Base-by-base conservation (phyloP, 306 rosid genomes). In the Betula pendula region DNA sequence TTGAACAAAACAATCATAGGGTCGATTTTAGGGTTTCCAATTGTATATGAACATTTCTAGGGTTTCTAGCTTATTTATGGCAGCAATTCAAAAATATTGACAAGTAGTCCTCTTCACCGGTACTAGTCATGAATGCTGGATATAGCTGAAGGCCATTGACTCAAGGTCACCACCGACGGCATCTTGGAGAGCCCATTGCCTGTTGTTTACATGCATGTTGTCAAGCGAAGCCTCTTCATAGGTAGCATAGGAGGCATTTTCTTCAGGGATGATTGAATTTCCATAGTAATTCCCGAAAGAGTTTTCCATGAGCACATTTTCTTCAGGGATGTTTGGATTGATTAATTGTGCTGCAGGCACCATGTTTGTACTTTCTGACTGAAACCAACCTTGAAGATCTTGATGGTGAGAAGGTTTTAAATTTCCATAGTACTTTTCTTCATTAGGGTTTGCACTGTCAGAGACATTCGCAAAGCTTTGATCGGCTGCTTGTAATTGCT, bases 121-220 rank as follows among this genome's bases (percentile, higher is more conserved):
- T 77, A 17, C 43, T 29, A 62, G 80, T 83, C 72, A 82, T 53
- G 82, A 81, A 58, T 75, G 80, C 73, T 75, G 72, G 66, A 72
- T 56, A 51, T 89, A 88, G 72, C 96, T 89, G 83, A 92, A 95
- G 82, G 96, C 88, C 76, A 86, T 75, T 2, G 94, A 89, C 73
- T 87, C 92, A 43, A 91, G 90, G 9, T 95, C 97, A 67, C 88
- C 89, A n/a, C n/a, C n/a, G n/a, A n/a, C n/a, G 12, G 75, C 78
- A 42, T 82, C 88, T 70, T 83, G 85, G 80, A 82, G 90, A 24
- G 66, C 82, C 94, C 96, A 84, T 49, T 81, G 87, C 80, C 76
- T 84, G 66, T 42, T 69, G 77, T 79, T 84, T 59, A 80, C 80
- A 75, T 86, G 89, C 89, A 79, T 75, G 70, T 1, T 1, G 2